Percentiles rank a stretch among this genome's conserved stretches.
These are phyloP conservation scores for Crepidotus variabilis DNA, from an alignment of 768 basidiomycete genomes.

Conservation along the genomic window DNA sequence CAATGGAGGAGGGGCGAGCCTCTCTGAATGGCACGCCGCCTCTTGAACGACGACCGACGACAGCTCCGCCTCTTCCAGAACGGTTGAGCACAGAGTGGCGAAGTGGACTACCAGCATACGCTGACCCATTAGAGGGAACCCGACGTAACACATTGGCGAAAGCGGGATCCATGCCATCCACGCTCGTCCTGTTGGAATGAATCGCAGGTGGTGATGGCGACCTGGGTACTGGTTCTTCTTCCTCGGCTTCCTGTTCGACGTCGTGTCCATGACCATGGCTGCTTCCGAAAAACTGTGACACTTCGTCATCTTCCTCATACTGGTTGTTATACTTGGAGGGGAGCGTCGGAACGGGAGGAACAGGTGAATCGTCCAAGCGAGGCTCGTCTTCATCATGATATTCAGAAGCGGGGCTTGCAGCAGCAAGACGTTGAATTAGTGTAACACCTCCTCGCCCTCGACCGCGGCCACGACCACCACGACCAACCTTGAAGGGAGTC, in stretches of 20 bases:
- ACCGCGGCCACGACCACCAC: constrained; percentile 45
- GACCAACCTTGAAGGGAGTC: constrained; percentile 55
- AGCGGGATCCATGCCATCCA: constrained; percentile 85
- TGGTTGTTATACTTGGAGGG: constrained; percentile 30
- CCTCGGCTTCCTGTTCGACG: constrained; percentile 20
- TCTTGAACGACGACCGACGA: constrained; percentile 50
- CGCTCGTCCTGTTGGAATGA: constrained; percentile 61
- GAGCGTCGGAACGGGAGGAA: constrained; percentile 40
- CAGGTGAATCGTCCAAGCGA: constrained; percentile 26
- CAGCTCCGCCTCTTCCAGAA: constrained; percentile 36
- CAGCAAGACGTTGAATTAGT: constrained; percentile 61
- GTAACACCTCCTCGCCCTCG: constrained; percentile 47
- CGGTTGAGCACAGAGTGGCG: constrained; percentile 54
- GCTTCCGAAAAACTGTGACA: constrained; percentile 31
- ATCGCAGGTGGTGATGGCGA: constrained; percentile 24
- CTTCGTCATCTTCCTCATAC: constrained; percentile 34
- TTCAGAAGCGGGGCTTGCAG: constrained; percentile 48
- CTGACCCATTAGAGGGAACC: constrained; percentile 40
- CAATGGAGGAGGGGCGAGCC: constrained; percentile 64
- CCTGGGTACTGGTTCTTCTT: constrained; percentile 16
- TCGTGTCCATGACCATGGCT: constrained; percentile 21
- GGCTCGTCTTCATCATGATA: constrained; percentile 35
- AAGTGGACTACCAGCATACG: constrained; percentile 54
- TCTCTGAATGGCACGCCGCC: constrained; percentile 72
- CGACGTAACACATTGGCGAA: constrained; percentile 79